These are phyloP conservation scores for Coprinellus micaceus DNA, from an alignment of 768 basidiomycete genomes.

Conservation along the genomic window DNA sequence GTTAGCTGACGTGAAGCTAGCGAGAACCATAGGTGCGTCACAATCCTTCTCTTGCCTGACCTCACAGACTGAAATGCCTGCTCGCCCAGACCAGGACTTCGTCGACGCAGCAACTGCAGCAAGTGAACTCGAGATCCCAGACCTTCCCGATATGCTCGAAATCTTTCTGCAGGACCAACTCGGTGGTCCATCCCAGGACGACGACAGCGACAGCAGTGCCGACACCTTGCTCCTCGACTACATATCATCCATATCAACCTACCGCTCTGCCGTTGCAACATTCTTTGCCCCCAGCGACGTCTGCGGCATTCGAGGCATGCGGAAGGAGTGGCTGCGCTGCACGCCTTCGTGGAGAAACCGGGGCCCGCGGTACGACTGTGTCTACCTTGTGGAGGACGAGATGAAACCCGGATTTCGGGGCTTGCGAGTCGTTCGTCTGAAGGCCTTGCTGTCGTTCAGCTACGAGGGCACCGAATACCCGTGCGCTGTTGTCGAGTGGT, in stretches of 20 bases:
- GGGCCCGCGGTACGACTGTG: slow-evolving; percentile 21
- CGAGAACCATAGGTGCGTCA: background rate
- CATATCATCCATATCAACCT: slow-evolving; percentile 19
- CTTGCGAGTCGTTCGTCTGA: slow-evolving; percentile 9
- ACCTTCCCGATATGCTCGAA: slow-evolving; percentile 3
- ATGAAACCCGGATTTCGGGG: slow-evolving; percentile 22
- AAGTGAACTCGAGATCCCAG: background rate
- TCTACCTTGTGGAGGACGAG: slow-evolving; percentile 24
- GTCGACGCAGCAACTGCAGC: background rate
- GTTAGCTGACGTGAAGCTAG: background rate
- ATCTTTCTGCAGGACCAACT: slow-evolving; percentile 15
- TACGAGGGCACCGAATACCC: slow-evolving; percentile 12
- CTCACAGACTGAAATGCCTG: no score
- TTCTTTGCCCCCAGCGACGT: slow-evolving; percentile 30
- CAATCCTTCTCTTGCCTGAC: no score
- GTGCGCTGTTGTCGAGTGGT: slow-evolving; percentile 34
- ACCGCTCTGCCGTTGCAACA: slow-evolving; percentile 22
- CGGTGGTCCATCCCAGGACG: slow-evolving; percentile 2
- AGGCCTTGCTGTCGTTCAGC: slow-evolving; percentile 25
- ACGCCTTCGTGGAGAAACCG: slow-evolving; percentile 20
- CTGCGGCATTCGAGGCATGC: slow-evolving; percentile 26
- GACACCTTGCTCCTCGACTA: slow-evolving; percentile 4
- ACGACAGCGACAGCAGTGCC: slow-evolving; percentile 7
- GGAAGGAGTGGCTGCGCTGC: slow-evolving; percentile 23
- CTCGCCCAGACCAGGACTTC: background rate